Evolutionary conservation across 805 yeast species (phyloP), one percentile per base, ranked within the genome.

Genomic region (Candida anglica): DNA sequence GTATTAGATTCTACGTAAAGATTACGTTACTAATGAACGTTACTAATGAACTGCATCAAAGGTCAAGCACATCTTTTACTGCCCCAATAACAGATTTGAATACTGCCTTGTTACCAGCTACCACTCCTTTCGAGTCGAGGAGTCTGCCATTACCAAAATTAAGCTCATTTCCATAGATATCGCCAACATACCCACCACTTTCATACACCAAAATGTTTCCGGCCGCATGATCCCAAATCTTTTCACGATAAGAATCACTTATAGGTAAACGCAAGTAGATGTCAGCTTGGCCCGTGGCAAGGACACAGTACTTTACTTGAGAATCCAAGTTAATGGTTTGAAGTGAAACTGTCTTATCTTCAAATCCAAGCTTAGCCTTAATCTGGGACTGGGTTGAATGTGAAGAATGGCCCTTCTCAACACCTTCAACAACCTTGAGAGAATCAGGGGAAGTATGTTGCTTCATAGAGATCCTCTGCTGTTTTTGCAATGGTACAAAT

Each of bases 221-320:
- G 2, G 97, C 94, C 14, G 98, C 98, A 57, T 93, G 99, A 60
- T 93, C 99, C 98, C 98, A 93, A 40, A 93, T 88, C 60, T 93
- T 93, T 56, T 93, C 99, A 48, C 86, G 74, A 56, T 89, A 93
- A 3, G 73, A 60, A 33, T 77, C 68, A 44, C 73, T 78, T 29
- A 81, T 77, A 10, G 99, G 99, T 38, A 94, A 63, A 46, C 99
- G 79, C 40, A 93, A 67, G 50, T 94, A 93, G 10, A 93, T 74
- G 48, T 93, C 97, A 3, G 96, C 98, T 36, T 83, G 82, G 22
- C 98, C 98, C 42, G 81, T 73, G 8, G 97, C 80, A 29, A 93
- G 71, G 11, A 89, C 77, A 64, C 98, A 91, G 65, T 93, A 93
- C 58, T 93, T 93, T 9, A 87, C 98, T 62, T 93, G 98, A 3